phyloP scores from a whole-genome alignment of 148 eudicot genomes.

The Rhododendron ovatum region DNA sequence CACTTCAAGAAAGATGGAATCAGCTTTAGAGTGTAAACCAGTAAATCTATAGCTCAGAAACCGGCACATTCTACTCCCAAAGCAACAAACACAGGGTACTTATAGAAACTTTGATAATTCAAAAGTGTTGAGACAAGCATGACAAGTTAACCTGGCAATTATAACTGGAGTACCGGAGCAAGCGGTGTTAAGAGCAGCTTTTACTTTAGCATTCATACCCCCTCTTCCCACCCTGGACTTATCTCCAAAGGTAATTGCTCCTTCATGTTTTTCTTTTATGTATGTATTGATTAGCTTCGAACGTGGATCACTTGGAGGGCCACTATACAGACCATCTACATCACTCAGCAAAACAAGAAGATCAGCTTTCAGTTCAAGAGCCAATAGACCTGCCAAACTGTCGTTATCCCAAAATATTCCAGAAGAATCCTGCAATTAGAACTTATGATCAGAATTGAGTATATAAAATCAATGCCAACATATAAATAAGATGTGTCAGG shows the following conservation, averaged over 20 bases:
- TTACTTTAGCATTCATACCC: constrained; percentile 54
- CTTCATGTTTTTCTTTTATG: constrained; percentile 38
- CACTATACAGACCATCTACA: constrained; percentile 88
- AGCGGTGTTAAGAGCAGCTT: constrained; percentile 44
- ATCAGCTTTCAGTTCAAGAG: constrained; percentile 81
- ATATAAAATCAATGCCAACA: background rate
- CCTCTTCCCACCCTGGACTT: constrained; percentile 58
- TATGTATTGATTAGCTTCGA: constrained; percentile 88
- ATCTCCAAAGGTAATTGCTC: constrained; percentile 39
- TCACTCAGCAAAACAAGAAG: constrained; percentile 90
- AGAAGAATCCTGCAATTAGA: constrained; percentile 71
- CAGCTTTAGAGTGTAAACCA: background rate
- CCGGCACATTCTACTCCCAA: background rate
- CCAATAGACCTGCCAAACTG: constrained; percentile 84
- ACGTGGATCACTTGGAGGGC: constrained; percentile 88
- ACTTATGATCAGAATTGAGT: background rate
- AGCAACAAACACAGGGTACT: background rate
- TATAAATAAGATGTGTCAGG: background rate
- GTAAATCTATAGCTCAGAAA: background rate
- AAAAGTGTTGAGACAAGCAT: background rate
- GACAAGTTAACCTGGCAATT: constrained; percentile 34
- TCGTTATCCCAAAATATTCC: constrained; percentile 99
- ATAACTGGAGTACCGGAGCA: constrained; percentile 41
- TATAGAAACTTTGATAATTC: background rate
- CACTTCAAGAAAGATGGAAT: constrained; percentile 43